A percentile compares a stretch with the other conserved stretches of the same genome.
phyloP scores from a whole-genome alignment of 2,329 filamentous ascomycete species.

The Cladosporium sp. region DNA sequence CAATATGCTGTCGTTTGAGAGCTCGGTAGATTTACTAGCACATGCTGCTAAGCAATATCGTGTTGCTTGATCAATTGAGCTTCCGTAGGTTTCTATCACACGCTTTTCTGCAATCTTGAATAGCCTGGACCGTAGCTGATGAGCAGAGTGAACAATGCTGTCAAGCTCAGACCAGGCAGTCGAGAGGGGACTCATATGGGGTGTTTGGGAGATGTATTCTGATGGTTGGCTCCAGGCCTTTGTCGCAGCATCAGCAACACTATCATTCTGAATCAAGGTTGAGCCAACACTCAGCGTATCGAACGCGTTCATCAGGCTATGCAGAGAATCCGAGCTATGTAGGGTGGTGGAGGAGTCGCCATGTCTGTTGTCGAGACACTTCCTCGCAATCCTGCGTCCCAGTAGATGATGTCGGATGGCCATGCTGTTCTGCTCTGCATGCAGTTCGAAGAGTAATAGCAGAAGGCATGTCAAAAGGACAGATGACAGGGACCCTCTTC shows the following conservation, averaged over 20 bases:
- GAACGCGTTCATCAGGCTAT: neutral
- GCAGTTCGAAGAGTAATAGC: conserved; percentile 8
- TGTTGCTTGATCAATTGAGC: neutral
- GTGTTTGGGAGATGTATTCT: neutral
- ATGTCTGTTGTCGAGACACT: neutral
- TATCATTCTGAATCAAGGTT: neutral
- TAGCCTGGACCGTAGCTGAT: neutral
- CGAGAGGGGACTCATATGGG: neutral
- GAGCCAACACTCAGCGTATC: neutral
- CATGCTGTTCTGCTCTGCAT: conserved; percentile 7
- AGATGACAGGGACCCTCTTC: neutral
- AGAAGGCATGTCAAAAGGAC: conserved; percentile 9
- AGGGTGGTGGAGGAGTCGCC: neutral
- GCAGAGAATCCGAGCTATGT: neutral
- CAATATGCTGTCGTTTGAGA: neutral
- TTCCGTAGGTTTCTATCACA: neutral
- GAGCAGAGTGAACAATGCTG: neutral
- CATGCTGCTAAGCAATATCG: conserved; percentile 3
- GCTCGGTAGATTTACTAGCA: neutral
- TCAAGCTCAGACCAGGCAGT: conserved; percentile 2
- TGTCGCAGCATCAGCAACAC: neutral
- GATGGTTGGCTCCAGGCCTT: neutral
- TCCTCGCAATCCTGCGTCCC: neutral
- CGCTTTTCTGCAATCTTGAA: neutral
- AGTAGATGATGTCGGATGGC: conserved; percentile 1